Evolutionary conservation across 345 rosid species (phyloP).

Genomic region (Tarenaya hassleriana): DNA sequence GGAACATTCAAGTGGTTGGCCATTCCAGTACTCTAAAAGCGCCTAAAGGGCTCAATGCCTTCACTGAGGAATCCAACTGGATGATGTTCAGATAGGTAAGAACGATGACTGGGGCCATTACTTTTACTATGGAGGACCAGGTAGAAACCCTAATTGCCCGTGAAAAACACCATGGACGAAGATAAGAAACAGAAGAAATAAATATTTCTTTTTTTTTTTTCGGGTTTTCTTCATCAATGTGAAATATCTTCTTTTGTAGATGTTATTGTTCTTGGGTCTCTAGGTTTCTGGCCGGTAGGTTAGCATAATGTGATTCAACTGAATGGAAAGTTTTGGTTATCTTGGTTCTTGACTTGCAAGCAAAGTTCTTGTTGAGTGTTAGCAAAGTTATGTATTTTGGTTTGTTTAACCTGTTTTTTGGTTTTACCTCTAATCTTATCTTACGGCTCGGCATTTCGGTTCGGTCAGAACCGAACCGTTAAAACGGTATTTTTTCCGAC

Average conservation of each 20-base stretch:
- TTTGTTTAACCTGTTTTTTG: neutral
- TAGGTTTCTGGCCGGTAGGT: too few species aligned
- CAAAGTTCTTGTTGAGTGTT: neutral
- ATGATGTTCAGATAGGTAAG: conserved; percentile 45
- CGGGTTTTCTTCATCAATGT: conserved; percentile 1
- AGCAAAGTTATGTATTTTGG: conserved; percentile 4
- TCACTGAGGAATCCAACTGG: conserved; percentile 58
- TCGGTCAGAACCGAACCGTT: too few species aligned
- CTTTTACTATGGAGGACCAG: conserved; percentile 69
- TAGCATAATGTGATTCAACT: too few species aligned
- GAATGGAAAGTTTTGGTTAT: too few species aligned
- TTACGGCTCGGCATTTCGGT: too few species aligned
- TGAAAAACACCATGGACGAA: conserved; percentile 13
- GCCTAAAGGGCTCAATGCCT: conserved; percentile 52
- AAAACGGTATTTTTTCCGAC: too few species aligned
- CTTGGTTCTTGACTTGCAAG: too few species aligned
- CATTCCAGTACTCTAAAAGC: conserved; percentile 50
- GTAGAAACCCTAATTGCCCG: conserved; percentile 53
- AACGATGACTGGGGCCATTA: conserved; percentile 57
- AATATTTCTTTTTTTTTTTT: conserved; percentile 16
- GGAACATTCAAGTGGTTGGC: conserved; percentile 60
- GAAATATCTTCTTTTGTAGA: conserved; percentile 16
- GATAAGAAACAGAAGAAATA: conserved; percentile 14
- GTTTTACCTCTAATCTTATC: too few species aligned
- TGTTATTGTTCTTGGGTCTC: too few species aligned